Base-by-base conservation (phyloP, 805 yeast species). In the Cyberlindnera japonica region DNA sequence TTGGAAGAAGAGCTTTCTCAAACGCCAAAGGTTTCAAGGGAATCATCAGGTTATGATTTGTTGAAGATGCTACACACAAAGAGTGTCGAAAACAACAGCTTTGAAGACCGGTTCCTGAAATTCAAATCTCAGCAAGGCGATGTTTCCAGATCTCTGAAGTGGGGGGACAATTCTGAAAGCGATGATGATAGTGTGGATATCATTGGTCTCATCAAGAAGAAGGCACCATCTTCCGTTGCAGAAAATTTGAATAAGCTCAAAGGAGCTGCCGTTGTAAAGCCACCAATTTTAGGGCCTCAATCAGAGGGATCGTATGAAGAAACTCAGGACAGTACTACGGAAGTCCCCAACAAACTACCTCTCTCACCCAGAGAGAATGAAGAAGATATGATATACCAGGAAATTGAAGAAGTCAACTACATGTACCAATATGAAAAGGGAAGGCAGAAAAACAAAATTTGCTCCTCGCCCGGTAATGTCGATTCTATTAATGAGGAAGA, bases 341-440 rank as follows among this genome's bases (percentile, higher is more conserved):
- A 22, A 16, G 16, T 19, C 22, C 25, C 8, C 25, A 22, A 12
- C 25, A 22, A 22, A 8, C 14, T 28, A 8, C 12, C 9, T 28
- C 19, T 7, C n/a, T 7, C 6, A 15, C 17, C 7, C 31, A 6
- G 9, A 16, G 31, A 28, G 19, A 15, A 28, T 6, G 19, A 6
- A 16, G 6, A 17, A 13, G 14, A 33, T 38, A 6, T 22, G 26
- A 5, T 46, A 2, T 47, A 47, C 26, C 43, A 44, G 5, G 35
- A 41, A 8, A 36, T 48, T 12, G 51, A 49, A 22, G 44, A 39
- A 5, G 44, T 21, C 6, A 49, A 49, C 24, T 34, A 44, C 24
- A 40, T 36, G n/a, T 40, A 43, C n/a, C 51, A 48, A 23, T 11
- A 30, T 4, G 28, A 35, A 4, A 38, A 45, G 22, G 29, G 28